Percentiles rank a stretch among this genome's conserved stretches.
phyloP scores from a whole-genome alignment of 2,329 filamentous ascomycete species.

The Microcyclosporella mali region DNA sequence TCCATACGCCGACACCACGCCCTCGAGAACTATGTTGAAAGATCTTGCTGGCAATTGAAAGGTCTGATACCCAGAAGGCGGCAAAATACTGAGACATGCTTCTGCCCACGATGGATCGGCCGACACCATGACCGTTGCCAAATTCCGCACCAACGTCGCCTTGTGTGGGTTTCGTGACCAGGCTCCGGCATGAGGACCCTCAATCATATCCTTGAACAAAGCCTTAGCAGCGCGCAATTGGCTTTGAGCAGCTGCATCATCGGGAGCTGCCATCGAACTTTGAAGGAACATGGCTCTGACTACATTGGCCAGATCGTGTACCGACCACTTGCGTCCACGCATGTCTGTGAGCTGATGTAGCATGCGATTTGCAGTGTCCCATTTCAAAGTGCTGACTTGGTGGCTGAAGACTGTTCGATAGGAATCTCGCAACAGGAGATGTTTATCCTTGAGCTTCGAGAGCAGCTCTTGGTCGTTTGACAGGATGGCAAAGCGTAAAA shows the following conservation, averaged over 20 bases:
- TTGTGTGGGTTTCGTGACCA: too few species aligned
- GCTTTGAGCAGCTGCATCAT: background rate
- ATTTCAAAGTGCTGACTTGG: slow-evolving; percentile 37
- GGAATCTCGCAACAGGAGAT: slow-evolving; percentile 4
- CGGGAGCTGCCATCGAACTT: background rate
- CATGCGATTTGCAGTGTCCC: slow-evolving; percentile 37
- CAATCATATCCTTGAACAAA: slow-evolving; percentile 8
- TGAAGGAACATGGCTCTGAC: slow-evolving; percentile 10
- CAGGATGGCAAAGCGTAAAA: slow-evolving; percentile 50
- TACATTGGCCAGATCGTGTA: slow-evolving; percentile 8
- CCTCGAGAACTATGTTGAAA: slow-evolving; percentile 50
- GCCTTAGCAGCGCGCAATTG: slow-evolving; percentile 6
- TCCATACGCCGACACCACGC: slow-evolving; percentile 47
- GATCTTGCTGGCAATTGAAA: slow-evolving; percentile 25
- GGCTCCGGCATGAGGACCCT: too few species aligned
- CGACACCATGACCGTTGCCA: too few species aligned
- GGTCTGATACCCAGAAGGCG: too few species aligned
- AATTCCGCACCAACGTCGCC: too few species aligned
- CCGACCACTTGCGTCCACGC: slow-evolving; percentile 14
- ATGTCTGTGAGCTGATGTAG: slow-evolving; percentile 22
- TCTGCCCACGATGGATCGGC: slow-evolving; percentile 9
- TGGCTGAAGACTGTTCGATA: slow-evolving; percentile 36
- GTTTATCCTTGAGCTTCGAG: slow-evolving; percentile 17
- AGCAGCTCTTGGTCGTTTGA: slow-evolving; percentile 39
- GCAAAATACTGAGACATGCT: slow-evolving; percentile 9